Evolutionary conservation across 2,329 filamentous ascomycete genomes (phyloP).

Genomic region (Canariomyces notabilis): DNA sequence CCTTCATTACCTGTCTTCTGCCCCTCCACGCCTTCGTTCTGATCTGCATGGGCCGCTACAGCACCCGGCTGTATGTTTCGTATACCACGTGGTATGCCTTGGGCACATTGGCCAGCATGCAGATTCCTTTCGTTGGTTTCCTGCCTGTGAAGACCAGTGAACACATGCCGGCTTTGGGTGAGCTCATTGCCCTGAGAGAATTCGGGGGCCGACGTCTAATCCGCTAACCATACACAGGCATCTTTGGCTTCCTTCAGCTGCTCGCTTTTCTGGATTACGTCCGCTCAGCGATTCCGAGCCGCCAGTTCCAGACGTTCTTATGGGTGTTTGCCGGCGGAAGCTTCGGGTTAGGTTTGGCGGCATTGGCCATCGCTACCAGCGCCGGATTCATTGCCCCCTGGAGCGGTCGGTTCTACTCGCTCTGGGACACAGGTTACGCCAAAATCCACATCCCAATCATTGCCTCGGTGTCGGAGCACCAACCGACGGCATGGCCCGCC

Average conservation of each 20-base stretch:
- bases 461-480: slow-evolving; percentile 98
- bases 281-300: slow-evolving; percentile 78
- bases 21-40: slow-evolving; percentile 91
- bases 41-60: slow-evolving; percentile 95
- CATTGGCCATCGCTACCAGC: slow-evolving; percentile 73
- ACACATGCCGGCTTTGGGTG: slow-evolving; percentile 94
- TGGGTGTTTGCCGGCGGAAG: slow-evolving; percentile 68
- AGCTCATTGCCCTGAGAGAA: slow-evolving; percentile 27
- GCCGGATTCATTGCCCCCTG: slow-evolving; percentile 92
- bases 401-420: slow-evolving; percentile 97
- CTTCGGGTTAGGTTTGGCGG: slow-evolving; percentile 72
- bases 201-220: not conserved
- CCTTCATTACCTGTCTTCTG: slow-evolving; percentile 97
- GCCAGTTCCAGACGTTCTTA: slow-evolving; percentile 90
- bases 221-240: slow-evolving; percentile 48
- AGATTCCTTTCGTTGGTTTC: slow-evolving; percentile 98
- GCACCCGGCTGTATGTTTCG: slow-evolving; percentile 86
- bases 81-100: slow-evolving; percentile 98
- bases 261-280: slow-evolving; percentile 90
- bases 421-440: slow-evolving; percentile 97
- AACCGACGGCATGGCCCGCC: slow-evolving; percentile 96
- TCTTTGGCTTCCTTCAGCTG: slow-evolving; percentile 93
- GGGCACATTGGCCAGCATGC: slow-evolving; percentile 95
- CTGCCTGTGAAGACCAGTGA: slow-evolving; percentile 93
- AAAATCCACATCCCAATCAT: slow-evolving; percentile 99